Percentiles rank a stretch among this genome's conserved stretches.
Conservation (phyloP, 768 basidiomycete species). For the Phylloporus rhodoxanthus region DNA sequence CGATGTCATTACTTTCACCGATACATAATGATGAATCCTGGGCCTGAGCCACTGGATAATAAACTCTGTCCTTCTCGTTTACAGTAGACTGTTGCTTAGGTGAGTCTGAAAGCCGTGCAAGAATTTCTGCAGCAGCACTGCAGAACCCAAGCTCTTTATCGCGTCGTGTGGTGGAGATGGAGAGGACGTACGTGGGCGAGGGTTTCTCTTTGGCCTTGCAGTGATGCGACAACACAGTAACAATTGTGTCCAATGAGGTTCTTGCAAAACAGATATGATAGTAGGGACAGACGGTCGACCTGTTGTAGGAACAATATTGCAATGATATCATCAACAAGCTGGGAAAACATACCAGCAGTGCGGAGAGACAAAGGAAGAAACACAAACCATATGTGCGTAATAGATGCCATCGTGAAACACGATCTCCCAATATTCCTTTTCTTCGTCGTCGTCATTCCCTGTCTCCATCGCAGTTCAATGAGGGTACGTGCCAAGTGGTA, state of each 20-base stretch:
- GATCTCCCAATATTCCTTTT: slow-evolving; percentile 60
- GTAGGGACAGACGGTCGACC: slow-evolving; percentile 64
- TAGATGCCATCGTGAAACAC: slow-evolving; percentile 77
- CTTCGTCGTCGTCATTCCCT: slow-evolving; percentile 54
- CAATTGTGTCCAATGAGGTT: slow-evolving; percentile 75
- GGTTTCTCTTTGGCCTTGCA: slow-evolving; percentile 25
- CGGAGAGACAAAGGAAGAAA: not conserved
- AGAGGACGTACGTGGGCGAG: slow-evolving; percentile 35
- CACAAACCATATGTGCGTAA: slow-evolving; percentile 76
- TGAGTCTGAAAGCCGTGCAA: slow-evolving; percentile 22
- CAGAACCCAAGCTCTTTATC: slow-evolving; percentile 67
- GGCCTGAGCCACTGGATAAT: too few relatives aligned
- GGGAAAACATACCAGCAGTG: slow-evolving; percentile 3
- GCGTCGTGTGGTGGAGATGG: slow-evolving; percentile 31
- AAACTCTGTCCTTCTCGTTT: too few relatives aligned
- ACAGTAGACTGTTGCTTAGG: slow-evolving; percentile 12
- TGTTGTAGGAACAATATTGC: slow-evolving; percentile 69
- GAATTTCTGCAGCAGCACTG: slow-evolving; percentile 50
- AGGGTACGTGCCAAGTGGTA: too few relatives aligned
- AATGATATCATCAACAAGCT: too few relatives aligned
- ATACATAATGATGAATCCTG: too few relatives aligned
- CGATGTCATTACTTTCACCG: too few relatives aligned
- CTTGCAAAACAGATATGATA: slow-evolving; percentile 60
- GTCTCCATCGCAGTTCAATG: slow-evolving; percentile 54
- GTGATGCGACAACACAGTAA: slow-evolving; percentile 56